Percentiles rank a stretch among this genome's conserved stretches.
These are phyloP conservation scores for Macadamia integrifolia DNA, from an alignment of 164 flowering plant genomes.

Conservation along the genomic window DNA sequence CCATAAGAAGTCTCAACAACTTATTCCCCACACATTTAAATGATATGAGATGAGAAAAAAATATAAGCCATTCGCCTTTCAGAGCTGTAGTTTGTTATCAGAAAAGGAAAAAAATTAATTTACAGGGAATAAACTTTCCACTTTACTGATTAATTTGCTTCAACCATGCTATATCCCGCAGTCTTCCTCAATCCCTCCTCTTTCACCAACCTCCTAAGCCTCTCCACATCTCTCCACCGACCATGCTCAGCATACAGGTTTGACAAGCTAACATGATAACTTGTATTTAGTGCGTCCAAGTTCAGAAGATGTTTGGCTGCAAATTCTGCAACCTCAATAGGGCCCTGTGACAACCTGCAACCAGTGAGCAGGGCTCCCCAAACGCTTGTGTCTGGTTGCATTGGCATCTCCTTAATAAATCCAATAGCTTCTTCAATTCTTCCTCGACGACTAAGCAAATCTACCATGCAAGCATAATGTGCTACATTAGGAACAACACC, in stretches of 20 bases:
- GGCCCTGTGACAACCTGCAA: constrained; percentile 27
- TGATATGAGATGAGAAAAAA: neutral
- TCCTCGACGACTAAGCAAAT: constrained; percentile 52
- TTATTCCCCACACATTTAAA: neutral
- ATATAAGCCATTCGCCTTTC: neutral
- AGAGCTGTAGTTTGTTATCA: neutral
- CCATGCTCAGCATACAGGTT: constrained; percentile 48
- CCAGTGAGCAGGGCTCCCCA: constrained; percentile 62
- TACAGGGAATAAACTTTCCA: neutral
- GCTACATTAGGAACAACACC: constrained; percentile 42
- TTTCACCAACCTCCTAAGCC: constrained; percentile 33
- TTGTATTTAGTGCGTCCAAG: constrained; percentile 40
- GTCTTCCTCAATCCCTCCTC: constrained; percentile 35
- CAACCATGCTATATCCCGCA: constrained; percentile 39
- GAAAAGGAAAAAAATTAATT: neutral
- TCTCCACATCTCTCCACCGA: constrained; percentile 48
- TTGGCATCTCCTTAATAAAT: constrained; percentile 44
- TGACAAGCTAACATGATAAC: constrained; percentile 38
- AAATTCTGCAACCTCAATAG: constrained; percentile 38
- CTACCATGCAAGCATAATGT: constrained; percentile 70
- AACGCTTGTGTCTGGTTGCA: constrained; percentile 46
- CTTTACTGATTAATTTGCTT: constrained; percentile 9
- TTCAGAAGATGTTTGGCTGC: constrained; percentile 31
- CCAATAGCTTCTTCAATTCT: constrained; percentile 39
- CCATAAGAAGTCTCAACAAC: neutral